A percentile compares a stretch with the other conserved stretches of the same genome.
Conservation (phyloP, 108 stramenopile genomes). For the Skeletonema tropicum region DNA sequence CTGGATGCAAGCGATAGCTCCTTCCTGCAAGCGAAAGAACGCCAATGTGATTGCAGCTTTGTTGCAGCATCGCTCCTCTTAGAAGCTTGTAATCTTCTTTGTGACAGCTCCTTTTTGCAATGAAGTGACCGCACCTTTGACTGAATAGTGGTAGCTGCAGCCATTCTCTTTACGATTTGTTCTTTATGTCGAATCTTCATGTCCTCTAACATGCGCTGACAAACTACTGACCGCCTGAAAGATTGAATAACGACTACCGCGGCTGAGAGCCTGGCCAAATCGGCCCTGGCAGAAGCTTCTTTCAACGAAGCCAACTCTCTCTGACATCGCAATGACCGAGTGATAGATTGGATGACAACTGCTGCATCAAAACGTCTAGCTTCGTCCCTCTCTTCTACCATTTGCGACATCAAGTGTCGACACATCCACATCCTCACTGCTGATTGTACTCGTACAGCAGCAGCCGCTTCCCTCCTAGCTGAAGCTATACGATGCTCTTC, state of each 20-base stretch:
- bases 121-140: not conserved
- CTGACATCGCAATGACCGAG: not conserved
- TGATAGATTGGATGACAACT: too few species aligned
- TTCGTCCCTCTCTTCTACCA: too few species aligned
- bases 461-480: not conserved
- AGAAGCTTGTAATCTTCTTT: not conserved
- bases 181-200: slow-evolving; percentile 5
- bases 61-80: not conserved
- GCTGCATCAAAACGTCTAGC: too few species aligned
- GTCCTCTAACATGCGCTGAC: too few species aligned
- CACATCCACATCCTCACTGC: slow-evolving; percentile 1
- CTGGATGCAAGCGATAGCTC: too few species aligned
- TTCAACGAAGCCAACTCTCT: not conserved
- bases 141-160: not conserved
- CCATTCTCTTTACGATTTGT: not conserved
- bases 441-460: slow-evolving; percentile 16
- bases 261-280: too few species aligned
- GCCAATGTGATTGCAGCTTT: slow-evolving; percentile 12
- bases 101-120: not conserved
- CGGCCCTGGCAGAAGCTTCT: not conserved
- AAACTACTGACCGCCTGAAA: too few species aligned
- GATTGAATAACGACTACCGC: not conserved
- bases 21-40: slow-evolving; percentile 7
- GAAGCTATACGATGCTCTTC: not conserved
- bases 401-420: too few species aligned